These are phyloP conservation scores for Aspergillus sp. DNA, from an alignment of 2,329 filamentous ascomycete genomes.

Conservation along the genomic window DNA sequence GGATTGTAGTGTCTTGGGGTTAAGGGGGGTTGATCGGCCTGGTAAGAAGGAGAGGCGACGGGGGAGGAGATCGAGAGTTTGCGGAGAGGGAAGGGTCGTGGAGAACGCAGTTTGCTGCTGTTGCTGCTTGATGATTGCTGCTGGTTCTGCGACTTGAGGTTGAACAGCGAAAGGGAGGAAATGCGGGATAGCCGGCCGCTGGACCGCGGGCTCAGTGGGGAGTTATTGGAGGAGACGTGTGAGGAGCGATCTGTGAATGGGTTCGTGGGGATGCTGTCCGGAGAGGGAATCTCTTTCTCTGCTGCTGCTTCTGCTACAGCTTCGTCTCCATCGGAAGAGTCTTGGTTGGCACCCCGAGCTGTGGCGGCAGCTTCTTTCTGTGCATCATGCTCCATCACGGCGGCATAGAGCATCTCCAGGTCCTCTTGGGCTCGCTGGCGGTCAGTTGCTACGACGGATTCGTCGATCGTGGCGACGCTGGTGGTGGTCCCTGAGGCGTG, in stretches of 20 bases:
- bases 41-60: conserved; percentile 51
- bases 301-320: background rate
- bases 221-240: conserved; percentile 15
- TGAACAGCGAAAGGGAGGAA: conserved; percentile 46
- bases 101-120: conserved; percentile 48
- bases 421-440: conserved; percentile 74
- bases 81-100: conserved; percentile 45
- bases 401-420: conserved; percentile 86
- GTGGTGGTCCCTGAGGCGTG: conserved; percentile 57
- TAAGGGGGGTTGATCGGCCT: conserved; percentile 56
- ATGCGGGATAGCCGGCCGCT: conserved; percentile 43
- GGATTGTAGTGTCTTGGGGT: conserved; percentile 60
- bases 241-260: conserved; percentile 31
- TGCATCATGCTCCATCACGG: conserved; percentile 85
- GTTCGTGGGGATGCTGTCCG: conserved; percentile 29
- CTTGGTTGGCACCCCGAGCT: conserved; percentile 17
- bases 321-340: conserved; percentile 2
- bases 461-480: conserved; percentile 73
- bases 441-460: conserved; percentile 72
- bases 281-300: conserved; percentile 23
- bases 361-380: conserved; percentile 39
- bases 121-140: conserved; percentile 27
- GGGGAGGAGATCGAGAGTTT: conserved; percentile 62
- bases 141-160: conserved; percentile 28
- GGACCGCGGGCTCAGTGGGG: conserved; percentile 31